Percentiles rank a stretch among this genome's conserved stretches.
phyloP scores from a whole-genome alignment of 176 grass and related monocot species.

The Bolboschoenus planiculmis region DNA sequence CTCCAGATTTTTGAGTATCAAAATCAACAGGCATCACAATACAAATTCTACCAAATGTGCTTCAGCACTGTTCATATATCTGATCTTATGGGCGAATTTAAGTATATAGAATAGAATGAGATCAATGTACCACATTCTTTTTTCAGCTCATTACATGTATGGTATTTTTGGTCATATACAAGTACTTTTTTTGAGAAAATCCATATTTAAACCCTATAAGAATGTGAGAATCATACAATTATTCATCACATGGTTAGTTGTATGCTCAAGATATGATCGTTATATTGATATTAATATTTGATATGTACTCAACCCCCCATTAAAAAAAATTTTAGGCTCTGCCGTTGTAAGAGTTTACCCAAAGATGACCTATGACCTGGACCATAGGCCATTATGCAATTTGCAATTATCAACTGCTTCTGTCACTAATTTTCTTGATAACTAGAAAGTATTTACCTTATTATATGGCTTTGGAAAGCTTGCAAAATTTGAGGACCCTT shows the following conservation, averaged over 20 bases:
- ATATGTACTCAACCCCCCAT: background rate
- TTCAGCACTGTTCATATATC: background rate
- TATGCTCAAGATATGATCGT: background rate
- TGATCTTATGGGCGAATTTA: background rate
- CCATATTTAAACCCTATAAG: background rate
- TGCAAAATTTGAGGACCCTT: constrained; percentile 43
- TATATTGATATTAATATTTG: background rate
- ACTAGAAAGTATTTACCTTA: constrained; percentile 38
- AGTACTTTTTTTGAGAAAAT: background rate
- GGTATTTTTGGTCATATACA: background rate
- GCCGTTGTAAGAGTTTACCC: background rate
- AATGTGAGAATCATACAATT: background rate
- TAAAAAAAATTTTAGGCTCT: background rate
- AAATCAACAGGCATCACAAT: background rate
- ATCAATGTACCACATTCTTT: background rate
- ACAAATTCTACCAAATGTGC: background rate
- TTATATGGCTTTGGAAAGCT: constrained; percentile 53
- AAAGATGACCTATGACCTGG: background rate
- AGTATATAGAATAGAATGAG: background rate
- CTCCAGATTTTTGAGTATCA: background rate
- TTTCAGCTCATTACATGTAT: background rate
- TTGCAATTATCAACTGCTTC: background rate
- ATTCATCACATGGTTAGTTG: background rate
- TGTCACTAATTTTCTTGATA: background rate
- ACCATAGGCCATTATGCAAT: background rate